These are phyloP conservation scores for Nitzschia sp. DNA, from an alignment of 108 stramenopile genomes.

Conservation along the genomic window DNA sequence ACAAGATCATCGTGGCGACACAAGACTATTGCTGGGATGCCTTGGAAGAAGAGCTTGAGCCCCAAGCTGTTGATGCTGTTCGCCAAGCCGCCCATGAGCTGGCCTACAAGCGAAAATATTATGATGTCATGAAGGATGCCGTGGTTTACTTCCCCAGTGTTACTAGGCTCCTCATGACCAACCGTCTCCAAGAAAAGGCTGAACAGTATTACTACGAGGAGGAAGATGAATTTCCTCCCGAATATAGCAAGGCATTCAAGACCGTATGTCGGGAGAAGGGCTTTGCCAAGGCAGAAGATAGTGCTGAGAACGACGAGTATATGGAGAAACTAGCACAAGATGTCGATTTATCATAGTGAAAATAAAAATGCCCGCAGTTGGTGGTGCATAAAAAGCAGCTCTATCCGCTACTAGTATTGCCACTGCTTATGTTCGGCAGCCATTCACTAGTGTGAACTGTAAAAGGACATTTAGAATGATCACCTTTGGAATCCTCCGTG, in stretches of 20 bases:
- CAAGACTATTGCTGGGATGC: slow-evolving; percentile 13
- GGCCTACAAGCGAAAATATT: slow-evolving; percentile 25
- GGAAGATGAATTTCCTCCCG: slow-evolving; percentile 21
- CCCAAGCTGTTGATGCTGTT: slow-evolving; percentile 13
- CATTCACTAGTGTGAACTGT: background rate
- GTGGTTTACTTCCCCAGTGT: slow-evolving; percentile 24
- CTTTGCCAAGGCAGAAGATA: slow-evolving; percentile 3
- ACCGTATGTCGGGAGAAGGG: slow-evolving; percentile 20
- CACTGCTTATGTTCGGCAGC: too few species aligned
- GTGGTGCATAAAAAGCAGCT: too few species aligned
- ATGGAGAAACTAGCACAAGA: slow-evolving; percentile 18
- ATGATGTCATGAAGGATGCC: slow-evolving; percentile 22
- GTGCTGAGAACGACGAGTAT: slow-evolving; percentile 18
- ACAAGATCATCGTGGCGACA: slow-evolving; percentile 9
- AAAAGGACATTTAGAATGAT: background rate
- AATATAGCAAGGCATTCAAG: slow-evolving; percentile 32
- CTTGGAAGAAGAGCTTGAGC: slow-evolving; percentile 23
- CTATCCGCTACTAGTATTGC: too few species aligned
- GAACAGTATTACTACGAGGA: slow-evolving; percentile 21
- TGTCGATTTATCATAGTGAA: slow-evolving; percentile 13
- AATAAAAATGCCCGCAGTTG: too few species aligned
- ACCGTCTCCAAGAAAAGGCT: slow-evolving; percentile 23
- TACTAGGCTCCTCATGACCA: background rate
- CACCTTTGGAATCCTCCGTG: background rate
- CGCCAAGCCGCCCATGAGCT: slow-evolving; percentile 6